Base-by-base conservation (phyloP, 192 early-diverging fungal species). In the Funneliformis geosporum region DNA sequence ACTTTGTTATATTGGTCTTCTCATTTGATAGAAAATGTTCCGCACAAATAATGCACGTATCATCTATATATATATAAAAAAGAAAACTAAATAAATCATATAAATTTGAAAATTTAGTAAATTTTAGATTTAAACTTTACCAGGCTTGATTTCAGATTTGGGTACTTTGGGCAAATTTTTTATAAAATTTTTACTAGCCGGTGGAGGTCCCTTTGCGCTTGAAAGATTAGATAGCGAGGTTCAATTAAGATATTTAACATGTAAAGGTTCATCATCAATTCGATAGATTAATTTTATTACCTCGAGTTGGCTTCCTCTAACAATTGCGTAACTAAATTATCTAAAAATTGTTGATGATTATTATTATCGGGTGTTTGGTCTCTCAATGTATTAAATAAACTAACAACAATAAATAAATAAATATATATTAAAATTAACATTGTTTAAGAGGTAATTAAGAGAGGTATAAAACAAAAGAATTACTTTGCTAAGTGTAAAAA, bases 311-410 rank as follows among this genome's bases (percentile, higher is more conserved):
- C 88, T 70, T 90, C 89, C 8, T 88, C 84, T 72, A 90, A 82
- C 38, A 90, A 67, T 39, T 90, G 86, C 3, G 86, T 87, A 42
- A 90, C 82, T 70, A 90, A 70, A 38, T 88, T 87, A 74, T 90
- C 88, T n/a, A 90, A 80, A 33, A 90, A 80, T 55, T 70, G 60
- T 38, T 89, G 83, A 44, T 89, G 85, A n/a, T 25, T 72, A 38
- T 83, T 80, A 18, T 80, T 80, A 64, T 82, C 75, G 10, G 77
- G 80, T 33, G 82, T 78, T 8, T 84, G 66, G 38, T 83, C 82
- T 1, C 88, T 82, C 16, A 90, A 82, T 0, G 78, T 75, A 2
- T 84, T 84, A 71, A 90, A 86, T 60, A 86, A 69, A 64, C 86
- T 87, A 33, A 33, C 33, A 33, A 33, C 33, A 33, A 33, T 33